A percentile compares a stretch with the other conserved stretches of the same genome.
phyloP scores from a whole-genome alignment of 345 rosid species.

The Rhizophora mangle region DNA sequence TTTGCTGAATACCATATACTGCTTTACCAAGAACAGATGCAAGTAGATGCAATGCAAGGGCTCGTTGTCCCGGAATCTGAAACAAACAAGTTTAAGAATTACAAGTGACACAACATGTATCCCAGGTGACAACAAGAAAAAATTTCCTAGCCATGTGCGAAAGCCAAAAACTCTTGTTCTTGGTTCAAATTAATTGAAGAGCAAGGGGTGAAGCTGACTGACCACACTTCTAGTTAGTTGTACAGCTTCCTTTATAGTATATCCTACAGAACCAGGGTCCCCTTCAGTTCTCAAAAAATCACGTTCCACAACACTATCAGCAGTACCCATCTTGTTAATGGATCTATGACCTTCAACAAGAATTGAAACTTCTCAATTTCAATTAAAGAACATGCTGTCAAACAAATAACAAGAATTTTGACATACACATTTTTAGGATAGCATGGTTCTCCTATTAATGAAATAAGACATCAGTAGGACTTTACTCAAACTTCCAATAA shows the following conservation, averaged over 20 bases:
- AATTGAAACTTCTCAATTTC: slow-evolving; percentile 2
- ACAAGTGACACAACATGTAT: slow-evolving; percentile 1
- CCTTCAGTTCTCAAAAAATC: slow-evolving; percentile 87
- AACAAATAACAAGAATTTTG: background rate
- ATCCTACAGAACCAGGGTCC: slow-evolving; percentile 86
- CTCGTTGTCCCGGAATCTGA: slow-evolving; percentile 86
- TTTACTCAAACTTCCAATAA: background rate
- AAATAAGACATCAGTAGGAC: background rate
- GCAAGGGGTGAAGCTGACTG: slow-evolving; percentile 23
- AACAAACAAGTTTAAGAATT: slow-evolving; percentile 17
- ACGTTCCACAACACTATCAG: slow-evolving; percentile 57
- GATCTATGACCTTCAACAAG: slow-evolving; percentile 42
- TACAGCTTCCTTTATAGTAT: slow-evolving; percentile 82
- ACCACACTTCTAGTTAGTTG: slow-evolving; percentile 81
- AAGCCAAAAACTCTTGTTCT: background rate
- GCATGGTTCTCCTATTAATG: background rate
- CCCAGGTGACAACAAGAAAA: background rate
- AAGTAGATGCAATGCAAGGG: slow-evolving; percentile 71
- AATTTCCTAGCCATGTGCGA: background rate
- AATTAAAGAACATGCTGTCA: background rate
- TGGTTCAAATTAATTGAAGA: slow-evolving; percentile 1
- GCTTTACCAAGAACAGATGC: slow-evolving; percentile 76
- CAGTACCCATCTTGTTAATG: slow-evolving; percentile 18
- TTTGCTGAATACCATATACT: slow-evolving; percentile 40
- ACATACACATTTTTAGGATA: background rate